Evolutionary conservation across 495 filamentous ascomycete genomes (phyloP), one percentile per base, ranked within the genome.

Genomic region (Neurospora sublineolata): DNA sequence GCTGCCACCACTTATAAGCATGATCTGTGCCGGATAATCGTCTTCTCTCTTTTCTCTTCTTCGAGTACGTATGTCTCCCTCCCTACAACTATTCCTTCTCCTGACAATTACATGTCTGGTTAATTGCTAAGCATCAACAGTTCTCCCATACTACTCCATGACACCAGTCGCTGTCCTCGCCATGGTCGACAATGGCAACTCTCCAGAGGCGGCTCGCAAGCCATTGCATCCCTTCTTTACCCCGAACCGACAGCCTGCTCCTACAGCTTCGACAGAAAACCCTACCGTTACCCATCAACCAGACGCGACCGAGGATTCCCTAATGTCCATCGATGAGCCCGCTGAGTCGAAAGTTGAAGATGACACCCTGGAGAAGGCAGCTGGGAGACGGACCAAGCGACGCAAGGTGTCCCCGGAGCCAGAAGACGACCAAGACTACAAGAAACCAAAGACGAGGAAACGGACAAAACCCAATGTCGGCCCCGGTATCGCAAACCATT

Each of bases 301-400:
- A 58, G 23, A 36, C 37, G 33, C 23, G 39, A n/a, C 71, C 10
- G 46, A 27, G 33, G 9, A 23, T 38, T 20, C 71, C 16, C 1
- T 58, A 18, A n/a, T 69, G 67, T 46, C 72, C 18, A 27, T 67
- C 18, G 72, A 69, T 16, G 42, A 11, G 42, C 68, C 18, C n/a
- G n/a, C 16, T 8, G 67, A 42, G 8, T 58, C 52, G 30, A 69
- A 70, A n/a, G 18, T 58, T 2, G 58, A 58, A 10, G 37, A 80
- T 27, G 73, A 70, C 5, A 23, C 7, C 1, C 9, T 46, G 9
- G 75, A 74, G 5, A 73, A 80, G 68, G 46, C 79, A 0, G 86
- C 87, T 70, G 72, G 77, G 16, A 67, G 73, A 44, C 78, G 84
- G 30, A 79, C 82, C 44, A 89, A 89, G 75, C 81, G 88, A 20